Conservation (phyloP, 2,329 filamentous ascomycete genomes). For the Talaromyces sp. region DNA sequence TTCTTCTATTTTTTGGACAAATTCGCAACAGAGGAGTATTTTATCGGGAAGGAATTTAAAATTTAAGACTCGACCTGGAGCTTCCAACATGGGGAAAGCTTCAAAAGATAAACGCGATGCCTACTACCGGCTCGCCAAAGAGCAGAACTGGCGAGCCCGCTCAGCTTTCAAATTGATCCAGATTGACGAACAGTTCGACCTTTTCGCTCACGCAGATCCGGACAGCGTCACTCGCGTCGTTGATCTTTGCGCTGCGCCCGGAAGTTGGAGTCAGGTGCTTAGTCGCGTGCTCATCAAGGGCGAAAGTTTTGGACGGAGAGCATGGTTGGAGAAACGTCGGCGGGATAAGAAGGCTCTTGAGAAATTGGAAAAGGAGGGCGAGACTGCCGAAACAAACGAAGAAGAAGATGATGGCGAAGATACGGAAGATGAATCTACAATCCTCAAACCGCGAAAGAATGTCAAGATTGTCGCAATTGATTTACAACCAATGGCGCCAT, state of each 20-base stretch:
- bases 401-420: conserved; percentile 34
- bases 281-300: conserved; percentile 91
- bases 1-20: neutral
- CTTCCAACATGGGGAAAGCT: conserved; percentile 76
- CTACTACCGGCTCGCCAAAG: conserved; percentile 96
- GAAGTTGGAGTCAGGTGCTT: conserved; percentile 95
- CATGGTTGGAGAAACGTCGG: conserved; percentile 82
- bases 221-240: conserved; percentile 85
- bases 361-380: conserved; percentile 24
- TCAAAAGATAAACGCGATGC: conserved; percentile 98
- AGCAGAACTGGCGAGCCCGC: conserved; percentile 95
- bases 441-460: conserved; percentile 58
- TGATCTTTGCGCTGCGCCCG: conserved; percentile 91
- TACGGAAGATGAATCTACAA: conserved; percentile 28
- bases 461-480: conserved; percentile 97
- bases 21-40: neutral
- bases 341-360: conserved; percentile 46
- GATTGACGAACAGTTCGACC: conserved; percentile 91
- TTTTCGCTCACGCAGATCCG: conserved; percentile 64
- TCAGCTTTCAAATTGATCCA: conserved; percentile 97
- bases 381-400: conserved; percentile 14
- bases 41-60: neutral
- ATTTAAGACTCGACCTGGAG: neutral
- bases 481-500: conserved; percentile 88
- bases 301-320: conserved; percentile 79